A percentile compares a stretch with the other conserved stretches of the same genome.
Evolutionary conservation across 768 basidiomycete genomes (phyloP).

Genomic region (Lentinula lateritia): DNA sequence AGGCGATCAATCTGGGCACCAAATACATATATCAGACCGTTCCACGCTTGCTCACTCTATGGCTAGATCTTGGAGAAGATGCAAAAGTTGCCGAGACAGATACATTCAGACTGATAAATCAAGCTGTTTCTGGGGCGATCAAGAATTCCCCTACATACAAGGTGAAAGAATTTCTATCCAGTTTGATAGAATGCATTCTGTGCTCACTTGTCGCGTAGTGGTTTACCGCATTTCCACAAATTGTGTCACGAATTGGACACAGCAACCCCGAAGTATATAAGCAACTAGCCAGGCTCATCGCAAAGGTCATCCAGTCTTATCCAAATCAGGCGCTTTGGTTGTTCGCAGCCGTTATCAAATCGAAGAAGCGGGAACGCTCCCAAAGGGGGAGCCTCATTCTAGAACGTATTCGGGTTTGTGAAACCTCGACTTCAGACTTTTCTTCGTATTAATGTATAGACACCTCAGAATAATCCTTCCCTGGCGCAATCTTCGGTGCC

Average conservation of each 20-base stretch:
- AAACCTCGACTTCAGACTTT: not conserved
- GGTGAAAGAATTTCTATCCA: constrained; percentile 30
- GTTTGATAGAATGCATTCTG: not conserved
- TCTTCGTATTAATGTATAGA: not conserved
- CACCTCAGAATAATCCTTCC: constrained; percentile 37
- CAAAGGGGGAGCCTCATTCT: constrained; percentile 56
- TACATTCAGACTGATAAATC: constrained; percentile 52
- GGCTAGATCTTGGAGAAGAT: constrained; percentile 86
- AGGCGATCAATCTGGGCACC: constrained; percentile 74
- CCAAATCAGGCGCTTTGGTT: constrained; percentile 93
- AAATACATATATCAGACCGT: constrained; percentile 97
- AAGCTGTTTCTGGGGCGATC: constrained; percentile 47
- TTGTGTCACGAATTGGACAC: constrained; percentile 90
- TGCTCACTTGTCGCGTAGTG: constrained; percentile 48
- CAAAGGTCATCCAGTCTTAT: constrained; percentile 69
- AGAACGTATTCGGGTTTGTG: constrained; percentile 50
- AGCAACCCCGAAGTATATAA: constrained; percentile 53
- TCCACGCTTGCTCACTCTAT: constrained; percentile 89
- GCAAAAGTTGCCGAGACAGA: constrained; percentile 18
- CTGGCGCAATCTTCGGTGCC: constrained; percentile 38
- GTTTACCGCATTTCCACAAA: constrained; percentile 94
- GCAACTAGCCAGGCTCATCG: constrained; percentile 62
- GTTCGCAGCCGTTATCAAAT: constrained; percentile 84
- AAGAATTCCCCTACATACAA: constrained; percentile 73
- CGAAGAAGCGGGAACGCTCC: constrained; percentile 59